Evolutionary conservation across 2,329 filamentous ascomycete genomes (phyloP), one percentile per base, ranked within the genome.

Genomic region (Alternaria triticimaculans): DNA sequence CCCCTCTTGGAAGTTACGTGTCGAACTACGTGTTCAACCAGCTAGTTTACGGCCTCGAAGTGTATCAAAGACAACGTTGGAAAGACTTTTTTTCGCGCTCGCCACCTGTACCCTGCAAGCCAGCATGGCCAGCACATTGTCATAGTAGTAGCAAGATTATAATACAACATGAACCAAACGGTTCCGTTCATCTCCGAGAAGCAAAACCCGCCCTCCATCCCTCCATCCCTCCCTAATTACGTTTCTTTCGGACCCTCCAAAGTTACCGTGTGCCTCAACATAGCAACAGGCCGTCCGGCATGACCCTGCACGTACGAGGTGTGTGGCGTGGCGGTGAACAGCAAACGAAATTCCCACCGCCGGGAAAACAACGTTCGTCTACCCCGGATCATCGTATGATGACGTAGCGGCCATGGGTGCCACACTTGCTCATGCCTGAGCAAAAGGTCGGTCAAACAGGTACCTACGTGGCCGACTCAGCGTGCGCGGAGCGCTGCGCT

Each of bases 251-350:
- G 26, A 55, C 25, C 15, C 21, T 23, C n/a, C 45, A 56, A 55
- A 66, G 55, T 65, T 61, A 55, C 62, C 67, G 59, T 55, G 55
- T 63, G 56, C 58, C 50, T 62, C 58, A 55, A 55, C 33, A 37
- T 37, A 37, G 33, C 33, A 37, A 58, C 44, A 62, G 59, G 61
- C 64, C 65, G 33, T 55, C 48, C 48, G 70, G 72, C 71, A 67
- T 67, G 60, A 66, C 71, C 49, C 49, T 53, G 49, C 12, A 37
- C 33, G 33, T 37, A 37, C 33, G 15, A 37, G 33, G 33, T 37
- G 49, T 41, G 49, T 50, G 62, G 50, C 48, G 67, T 73, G 68
- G 74, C 74, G 74, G 74, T 76, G 74, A 75, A 75, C 63, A 69
- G 63, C 68, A 65, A 69, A 62, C 68, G 63, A 59, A 12, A 55